phyloP scores from a whole-genome alignment of 768 basidiomycete genomes.

The Naematelia encephala region DNA sequence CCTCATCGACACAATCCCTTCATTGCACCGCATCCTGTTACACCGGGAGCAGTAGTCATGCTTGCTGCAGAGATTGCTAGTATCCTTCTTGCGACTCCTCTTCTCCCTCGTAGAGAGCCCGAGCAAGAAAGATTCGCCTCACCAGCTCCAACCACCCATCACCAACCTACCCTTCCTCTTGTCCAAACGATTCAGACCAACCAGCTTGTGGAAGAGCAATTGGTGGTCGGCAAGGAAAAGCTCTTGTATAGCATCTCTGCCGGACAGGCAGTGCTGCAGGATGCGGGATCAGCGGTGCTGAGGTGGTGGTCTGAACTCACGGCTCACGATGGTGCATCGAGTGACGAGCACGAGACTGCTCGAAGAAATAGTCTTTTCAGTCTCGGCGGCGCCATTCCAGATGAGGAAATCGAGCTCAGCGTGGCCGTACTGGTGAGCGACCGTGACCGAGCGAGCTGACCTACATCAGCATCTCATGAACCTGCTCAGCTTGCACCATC shows the following conservation, averaged over 20 bases:
- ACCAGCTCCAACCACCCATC: background rate
- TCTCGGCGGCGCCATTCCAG: conserved; percentile 22
- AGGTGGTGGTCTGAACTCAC: conserved; percentile 41
- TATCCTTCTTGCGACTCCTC: conserved; percentile 25
- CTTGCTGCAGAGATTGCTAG: conserved; percentile 29
- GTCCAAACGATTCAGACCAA: conserved; percentile 10
- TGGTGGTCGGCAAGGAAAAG: background rate
- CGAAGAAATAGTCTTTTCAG: conserved; percentile 23
- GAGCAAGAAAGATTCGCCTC: conserved; percentile 20
- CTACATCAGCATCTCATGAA: conserved; percentile 34
- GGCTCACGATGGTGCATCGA: conserved; percentile 11
- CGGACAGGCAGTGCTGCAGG: conserved; percentile 18
- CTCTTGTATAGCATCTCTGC: conserved; percentile 2
- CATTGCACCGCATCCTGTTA: conserved; percentile 23
- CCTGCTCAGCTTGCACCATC: conserved; percentile 30
- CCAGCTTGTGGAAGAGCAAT: background rate
- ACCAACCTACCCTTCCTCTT: background rate
- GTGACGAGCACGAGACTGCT: background rate
- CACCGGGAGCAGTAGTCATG: conserved; percentile 31
- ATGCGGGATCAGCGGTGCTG: conserved; percentile 18
- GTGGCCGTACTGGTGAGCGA: conserved; percentile 40
- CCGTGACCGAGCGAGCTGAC: background rate
- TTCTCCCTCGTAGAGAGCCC: conserved; percentile 16
- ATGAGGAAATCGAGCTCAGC: conserved; percentile 38
- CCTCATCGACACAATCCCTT: conserved; percentile 8